phyloP scores from a whole-genome alignment of 1,284 basidiomycete species.

The Austroboletus novae-zelandiae region DNA sequence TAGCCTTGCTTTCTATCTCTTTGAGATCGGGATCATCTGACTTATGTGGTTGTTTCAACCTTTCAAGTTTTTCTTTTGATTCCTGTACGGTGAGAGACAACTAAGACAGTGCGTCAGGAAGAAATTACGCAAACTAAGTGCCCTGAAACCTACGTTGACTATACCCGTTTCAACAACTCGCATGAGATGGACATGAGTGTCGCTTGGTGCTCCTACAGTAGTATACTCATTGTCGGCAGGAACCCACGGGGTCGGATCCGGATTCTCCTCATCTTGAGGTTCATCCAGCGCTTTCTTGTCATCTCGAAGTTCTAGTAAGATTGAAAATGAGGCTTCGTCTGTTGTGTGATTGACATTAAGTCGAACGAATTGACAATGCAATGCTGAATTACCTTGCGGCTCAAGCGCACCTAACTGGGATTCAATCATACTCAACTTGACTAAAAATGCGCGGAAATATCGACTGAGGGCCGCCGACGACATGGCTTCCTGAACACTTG shows the following conservation, averaged over 20 bases:
- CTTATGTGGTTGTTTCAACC: constrained; percentile 18
- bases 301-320: constrained; percentile 80
- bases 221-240: constrained; percentile 65
- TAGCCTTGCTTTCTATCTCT: constrained; percentile 35
- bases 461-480: constrained; percentile 62
- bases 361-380: background rate
- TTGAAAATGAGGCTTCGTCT: constrained; percentile 80
- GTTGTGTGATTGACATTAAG: background rate
- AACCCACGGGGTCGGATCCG: constrained; percentile 74
- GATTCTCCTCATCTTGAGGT: constrained; percentile 41
- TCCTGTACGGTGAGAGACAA: constrained; percentile 77
- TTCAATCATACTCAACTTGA: constrained; percentile 82
- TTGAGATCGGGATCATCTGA: constrained; percentile 11
- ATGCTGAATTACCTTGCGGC: constrained; percentile 37
- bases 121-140: background rate
- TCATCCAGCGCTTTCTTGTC: constrained; percentile 57
- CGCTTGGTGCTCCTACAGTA: constrained; percentile 55
- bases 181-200: constrained; percentile 65
- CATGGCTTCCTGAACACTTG: constrained; percentile 70
- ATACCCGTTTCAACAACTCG: constrained; percentile 84
- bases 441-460: constrained; percentile 82
- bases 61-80: constrained; percentile 61
- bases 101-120: constrained; percentile 35
- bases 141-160: constrained; percentile 60
- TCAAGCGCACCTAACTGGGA: constrained; percentile 66